Evolutionary conservation across 768 basidiomycete genomes (phyloP).

Genomic region (Phaffia australis): DNA sequence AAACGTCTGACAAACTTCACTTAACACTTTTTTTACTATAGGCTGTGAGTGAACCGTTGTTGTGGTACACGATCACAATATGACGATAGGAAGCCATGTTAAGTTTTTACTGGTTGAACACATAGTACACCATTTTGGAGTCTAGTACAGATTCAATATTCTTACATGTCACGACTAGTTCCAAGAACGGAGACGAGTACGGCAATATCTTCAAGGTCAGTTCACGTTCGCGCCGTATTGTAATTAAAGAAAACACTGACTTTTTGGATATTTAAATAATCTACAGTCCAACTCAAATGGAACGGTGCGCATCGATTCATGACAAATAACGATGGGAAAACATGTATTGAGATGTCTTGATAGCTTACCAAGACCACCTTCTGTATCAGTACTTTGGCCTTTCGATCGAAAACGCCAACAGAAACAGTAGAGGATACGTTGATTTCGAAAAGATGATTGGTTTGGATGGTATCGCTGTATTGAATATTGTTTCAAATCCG

Average conservation of each 20-base stretch:
- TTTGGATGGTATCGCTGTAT: slow-evolving; percentile 85
- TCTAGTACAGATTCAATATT: slow-evolving; percentile 88
- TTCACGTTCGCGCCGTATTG: background rate
- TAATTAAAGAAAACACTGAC: background rate
- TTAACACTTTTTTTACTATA: background rate
- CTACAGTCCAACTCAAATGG: slow-evolving; percentile 97
- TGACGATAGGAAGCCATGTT: background rate
- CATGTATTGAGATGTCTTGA: too few relatives aligned
- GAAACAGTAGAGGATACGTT: slow-evolving; percentile 75
- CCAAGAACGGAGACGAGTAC: slow-evolving; percentile 61
- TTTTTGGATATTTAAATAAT: background rate
- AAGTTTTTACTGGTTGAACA: background rate
- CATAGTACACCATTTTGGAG: slow-evolving; percentile 73
- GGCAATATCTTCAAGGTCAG: slow-evolving; percentile 54
- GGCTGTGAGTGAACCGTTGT: background rate
- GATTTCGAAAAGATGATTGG: slow-evolving; percentile 98
- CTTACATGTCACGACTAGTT: slow-evolving; percentile 88
- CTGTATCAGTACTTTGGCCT: slow-evolving; percentile 59
- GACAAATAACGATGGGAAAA: too few relatives aligned
- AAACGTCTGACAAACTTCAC: too few relatives aligned
- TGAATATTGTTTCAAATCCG: slow-evolving; percentile 80
- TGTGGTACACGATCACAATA: background rate
- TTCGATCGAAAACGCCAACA: slow-evolving; percentile 76
- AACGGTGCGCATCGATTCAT: slow-evolving; percentile 40
- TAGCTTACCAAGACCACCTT: background rate